Conservation (phyloP, 305 asterid species). For the Solanum aculeatissimum region DNA sequence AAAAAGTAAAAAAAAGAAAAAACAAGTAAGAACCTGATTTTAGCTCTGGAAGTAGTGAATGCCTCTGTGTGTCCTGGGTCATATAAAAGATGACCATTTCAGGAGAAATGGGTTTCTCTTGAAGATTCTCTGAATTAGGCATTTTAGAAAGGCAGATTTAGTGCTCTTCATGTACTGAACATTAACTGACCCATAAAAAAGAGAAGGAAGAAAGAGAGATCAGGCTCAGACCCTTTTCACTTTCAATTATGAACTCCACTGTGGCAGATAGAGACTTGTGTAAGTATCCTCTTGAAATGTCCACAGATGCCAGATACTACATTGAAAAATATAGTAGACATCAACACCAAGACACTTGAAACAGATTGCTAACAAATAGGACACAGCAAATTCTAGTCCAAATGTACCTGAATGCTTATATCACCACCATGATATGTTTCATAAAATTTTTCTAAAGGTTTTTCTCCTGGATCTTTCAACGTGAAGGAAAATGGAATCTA, state of each 20-base stretch:
- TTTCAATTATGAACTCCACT: slow-evolving; percentile 63
- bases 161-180: slow-evolving; percentile 1
- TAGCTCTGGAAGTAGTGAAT: slow-evolving; percentile 56
- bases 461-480: slow-evolving; percentile 43
- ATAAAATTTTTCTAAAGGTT: slow-evolving; percentile 45
- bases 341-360: slow-evolving; percentile 14
- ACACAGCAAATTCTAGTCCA: background rate
- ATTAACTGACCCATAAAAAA: slow-evolving; percentile 2
- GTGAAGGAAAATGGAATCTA: slow-evolving; percentile 68
- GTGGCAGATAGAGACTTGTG: slow-evolving; percentile 67
- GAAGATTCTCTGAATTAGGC: slow-evolving; percentile 45
- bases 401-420: slow-evolving; percentile 65
- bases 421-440: slow-evolving; percentile 87
- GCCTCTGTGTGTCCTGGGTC: slow-evolving; percentile 87
- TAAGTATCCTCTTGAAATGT: slow-evolving; percentile 68
- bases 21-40: slow-evolving; percentile 44
- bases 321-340: slow-evolving; percentile 24
- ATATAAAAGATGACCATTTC: slow-evolving; percentile 63
- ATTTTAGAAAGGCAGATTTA: slow-evolving; percentile 6
- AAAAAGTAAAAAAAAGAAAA: background rate
- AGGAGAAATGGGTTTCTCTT: slow-evolving; percentile 54
- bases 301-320: slow-evolving; percentile 71
- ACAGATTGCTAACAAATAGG: background rate
- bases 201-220: background rate
- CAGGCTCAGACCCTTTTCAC: slow-evolving; percentile 43